A percentile compares a stretch with the other conserved stretches of the same genome.
Evolutionary conservation across 176 grass and related monocot species (phyloP).

Genomic region (Aegilops tauschii): DNA sequence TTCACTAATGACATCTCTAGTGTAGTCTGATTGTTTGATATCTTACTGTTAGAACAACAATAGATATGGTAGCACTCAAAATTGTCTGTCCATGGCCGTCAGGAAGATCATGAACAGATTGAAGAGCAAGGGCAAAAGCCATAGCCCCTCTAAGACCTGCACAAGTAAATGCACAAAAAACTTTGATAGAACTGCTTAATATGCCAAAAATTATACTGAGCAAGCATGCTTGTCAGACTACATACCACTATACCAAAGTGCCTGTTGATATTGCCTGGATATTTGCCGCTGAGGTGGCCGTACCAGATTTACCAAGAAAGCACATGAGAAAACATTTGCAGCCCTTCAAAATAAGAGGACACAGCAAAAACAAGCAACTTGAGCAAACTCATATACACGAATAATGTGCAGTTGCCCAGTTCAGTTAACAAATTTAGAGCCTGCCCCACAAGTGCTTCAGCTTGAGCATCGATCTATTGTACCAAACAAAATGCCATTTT

Average conservation of each 20-base stretch:
- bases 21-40: background rate
- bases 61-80: slow-evolving; percentile 62
- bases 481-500: background rate
- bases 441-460: background rate
- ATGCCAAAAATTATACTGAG: background rate
- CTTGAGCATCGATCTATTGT: slow-evolving; percentile 7
- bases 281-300: slow-evolving; percentile 50
- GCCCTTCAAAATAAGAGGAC: slow-evolving; percentile 46
- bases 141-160: slow-evolving; percentile 75
- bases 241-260: slow-evolving; percentile 79
- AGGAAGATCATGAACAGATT: slow-evolving; percentile 71
- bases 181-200: background rate
- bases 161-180: background rate
- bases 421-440: background rate
- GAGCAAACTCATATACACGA: background rate
- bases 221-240: background rate
- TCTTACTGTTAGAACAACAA: slow-evolving; percentile 61
- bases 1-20: background rate
- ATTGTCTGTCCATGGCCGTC: slow-evolving; percentile 66
- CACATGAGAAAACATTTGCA: slow-evolving; percentile 63
- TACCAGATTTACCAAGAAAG: slow-evolving; percentile 57
- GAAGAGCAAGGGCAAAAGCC: slow-evolving; percentile 80
- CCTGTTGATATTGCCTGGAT: slow-evolving; percentile 57
- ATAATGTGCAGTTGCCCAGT: background rate
- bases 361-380: background rate